Evolutionary conservation across 2,329 filamentous ascomycete species (phyloP).

Genomic region (Aspergillus chevalieri): DNA sequence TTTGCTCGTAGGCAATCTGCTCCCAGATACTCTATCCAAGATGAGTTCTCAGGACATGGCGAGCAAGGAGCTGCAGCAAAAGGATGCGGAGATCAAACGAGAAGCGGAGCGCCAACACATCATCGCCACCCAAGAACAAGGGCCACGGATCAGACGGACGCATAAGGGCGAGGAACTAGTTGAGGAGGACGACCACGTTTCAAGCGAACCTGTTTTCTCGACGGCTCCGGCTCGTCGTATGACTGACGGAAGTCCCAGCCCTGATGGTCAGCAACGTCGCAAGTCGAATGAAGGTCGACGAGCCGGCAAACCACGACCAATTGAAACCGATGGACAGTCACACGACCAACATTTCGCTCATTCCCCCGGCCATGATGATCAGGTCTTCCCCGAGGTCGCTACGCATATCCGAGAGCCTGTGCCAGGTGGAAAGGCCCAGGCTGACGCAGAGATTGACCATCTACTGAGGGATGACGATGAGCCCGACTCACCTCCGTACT

Average conservation of each 20-base stretch:
- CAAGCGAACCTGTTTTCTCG: constrained; percentile 45
- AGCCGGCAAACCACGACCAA: constrained; percentile 21
- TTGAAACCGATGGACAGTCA: constrained; percentile 44
- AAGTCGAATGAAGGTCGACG: constrained; percentile 15
- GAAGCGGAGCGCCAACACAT: constrained; percentile 63
- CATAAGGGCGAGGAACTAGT: constrained; percentile 94
- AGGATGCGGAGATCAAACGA: constrained; percentile 50
- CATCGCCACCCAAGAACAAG: constrained; percentile 63
- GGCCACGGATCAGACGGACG: constrained; percentile 74
- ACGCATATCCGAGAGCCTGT: constrained; percentile 33
- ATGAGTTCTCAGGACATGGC: constrained; percentile 91
- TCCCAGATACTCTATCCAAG: constrained; percentile 68
- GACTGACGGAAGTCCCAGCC: constrained; percentile 24
- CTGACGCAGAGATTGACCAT: constrained; percentile 85
- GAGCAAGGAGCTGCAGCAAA: constrained; percentile 74
- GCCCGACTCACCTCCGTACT: constrained; percentile 75
- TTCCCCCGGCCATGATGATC: constrained; percentile 55
- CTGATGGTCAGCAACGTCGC: constrained; percentile 15
- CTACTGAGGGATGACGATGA: constrained; percentile 78
- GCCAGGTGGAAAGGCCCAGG: constrained; percentile 46
- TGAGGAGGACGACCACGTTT: constrained; percentile 59
- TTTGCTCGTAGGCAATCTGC: constrained; percentile 65
- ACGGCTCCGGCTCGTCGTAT: constrained; percentile 37
- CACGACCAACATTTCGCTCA: constrained; percentile 80
- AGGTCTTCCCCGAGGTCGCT: constrained; percentile 39